Conservation (phyloP, 176 grass and related monocot species). For the Secale cereale region DNA sequence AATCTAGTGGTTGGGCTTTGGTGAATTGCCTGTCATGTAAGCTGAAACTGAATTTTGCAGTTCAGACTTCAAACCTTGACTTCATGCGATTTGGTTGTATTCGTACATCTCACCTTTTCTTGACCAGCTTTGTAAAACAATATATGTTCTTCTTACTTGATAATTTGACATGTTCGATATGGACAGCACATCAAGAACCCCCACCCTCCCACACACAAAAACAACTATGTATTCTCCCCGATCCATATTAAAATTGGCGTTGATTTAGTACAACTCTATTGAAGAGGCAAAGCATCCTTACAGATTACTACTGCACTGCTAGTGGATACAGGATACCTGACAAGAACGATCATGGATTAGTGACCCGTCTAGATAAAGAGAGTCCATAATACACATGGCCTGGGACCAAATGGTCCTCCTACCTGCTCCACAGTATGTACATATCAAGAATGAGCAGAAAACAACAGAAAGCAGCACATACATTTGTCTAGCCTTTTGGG, state of each 20-base stretch:
- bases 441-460: not conserved
- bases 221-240: no score
- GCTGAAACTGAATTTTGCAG: not conserved
- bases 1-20: not conserved
- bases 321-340: not conserved
- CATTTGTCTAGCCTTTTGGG: not conserved
- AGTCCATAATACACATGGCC: constrained; percentile 2
- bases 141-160: not conserved
- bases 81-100: not conserved
- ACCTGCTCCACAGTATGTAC: not conserved
- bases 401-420: no score
- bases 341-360: not conserved
- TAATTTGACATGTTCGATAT: not conserved
- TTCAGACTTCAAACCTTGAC: not conserved
- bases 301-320: not conserved
- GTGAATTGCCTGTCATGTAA: not conserved
- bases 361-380: not conserved
- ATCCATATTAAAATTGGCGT: no score
- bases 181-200: not conserved
- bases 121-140: not conserved
- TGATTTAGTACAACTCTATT: no score
- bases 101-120: not conserved
- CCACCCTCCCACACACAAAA: no score
- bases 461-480: not conserved
- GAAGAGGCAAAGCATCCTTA: not conserved